Conservation (phyloP, 169 alveolate genomes). For the Babesia microti region DNA sequence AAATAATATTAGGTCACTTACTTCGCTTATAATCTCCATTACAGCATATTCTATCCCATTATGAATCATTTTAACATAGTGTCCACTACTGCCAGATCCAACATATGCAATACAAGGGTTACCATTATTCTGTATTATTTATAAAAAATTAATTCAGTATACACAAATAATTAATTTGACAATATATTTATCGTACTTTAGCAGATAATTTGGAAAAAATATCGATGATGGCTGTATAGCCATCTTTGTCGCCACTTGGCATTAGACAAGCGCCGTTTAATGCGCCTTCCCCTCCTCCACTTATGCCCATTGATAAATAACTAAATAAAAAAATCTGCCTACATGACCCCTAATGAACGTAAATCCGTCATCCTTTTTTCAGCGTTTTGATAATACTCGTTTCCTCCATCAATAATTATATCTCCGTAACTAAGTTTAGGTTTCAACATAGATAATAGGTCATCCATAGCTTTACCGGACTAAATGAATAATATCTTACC, state of each 20-base stretch:
- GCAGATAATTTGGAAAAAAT: constrained; percentile 50
- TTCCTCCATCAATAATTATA: constrained; percentile 69
- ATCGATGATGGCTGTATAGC: constrained; percentile 46
- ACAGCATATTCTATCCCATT: constrained; percentile 76
- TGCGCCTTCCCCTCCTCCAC: constrained; percentile 78
- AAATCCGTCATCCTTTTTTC: constrained; percentile 47
- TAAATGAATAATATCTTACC: constrained; percentile 19
- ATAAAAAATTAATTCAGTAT: too few relatives aligned
- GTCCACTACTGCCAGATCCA: constrained; percentile 70
- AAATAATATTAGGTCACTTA: constrained; percentile 15
- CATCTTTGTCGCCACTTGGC: constrained; percentile 67
- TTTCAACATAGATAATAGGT: constrained; percentile 11
- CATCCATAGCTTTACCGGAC: constrained; percentile 45
- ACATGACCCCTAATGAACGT: constrained; percentile 24
- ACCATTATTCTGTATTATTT: too few relatives aligned
- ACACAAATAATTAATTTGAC: too few relatives aligned
- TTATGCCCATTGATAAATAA: constrained; percentile 69
- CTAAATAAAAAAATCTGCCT: constrained; percentile 16
- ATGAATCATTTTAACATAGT: constrained; percentile 76
- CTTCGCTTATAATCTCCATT: constrained; percentile 66
- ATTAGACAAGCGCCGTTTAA: constrained; percentile 66
- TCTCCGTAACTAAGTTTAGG: constrained; percentile 50
- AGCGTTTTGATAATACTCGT: constrained; percentile 70
- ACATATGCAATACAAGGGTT: constrained; percentile 51
- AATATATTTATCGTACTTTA: constrained; percentile 22